Base-by-base conservation (phyloP, 768 basidiomycete species). In the Cystofilobasidium bisporidii region DNA sequence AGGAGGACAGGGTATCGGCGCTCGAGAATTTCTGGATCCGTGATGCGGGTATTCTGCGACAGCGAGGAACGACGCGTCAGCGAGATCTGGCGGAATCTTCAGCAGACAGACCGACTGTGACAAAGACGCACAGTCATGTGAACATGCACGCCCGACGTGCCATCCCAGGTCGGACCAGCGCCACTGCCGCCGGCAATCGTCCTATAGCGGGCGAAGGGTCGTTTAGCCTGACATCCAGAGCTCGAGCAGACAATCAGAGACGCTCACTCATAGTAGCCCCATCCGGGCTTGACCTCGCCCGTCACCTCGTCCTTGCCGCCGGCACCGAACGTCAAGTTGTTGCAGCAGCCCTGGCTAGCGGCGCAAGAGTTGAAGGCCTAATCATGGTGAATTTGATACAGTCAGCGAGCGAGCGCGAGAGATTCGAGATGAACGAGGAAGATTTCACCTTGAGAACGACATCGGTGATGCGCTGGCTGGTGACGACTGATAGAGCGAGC, bases 1-100 rank as follows among this genome's bases (percentile, higher is more conserved):
- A 73, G 33, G 28, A 75, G 61, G n/a, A 75, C 64, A 0, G 74
- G 74, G 24, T 69, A 71, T 10, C 74, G 71, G 18, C 65, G 67
- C 63, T 65, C 64, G 22, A 59, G 41, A 18, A 72, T 65, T 20
- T 73, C 72, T 18, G 67, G 63, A 47, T 73, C 72, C 22, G 71
- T 71, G 22, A 73, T 60, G 2, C 69, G 65, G 0, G 70, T 71
- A 47, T 71, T 72, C 26, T 65, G 69, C 24, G 28, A 17, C 43
- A 45, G 17, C 8, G 47, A n/a, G n/a, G n/a, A n/a, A n/a, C n/a
- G n/a, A n/a, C n/a, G n/a, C n/a, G n/a, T n/a, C n/a, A n/a, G n/a
- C n/a, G n/a, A n/a, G n/a, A n/a, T n/a, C n/a, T n/a, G n/a, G n/a
- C n/a, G n/a, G n/a, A n/a, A n/a, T n/a, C n/a, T n/a, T n/a, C n/a